These are phyloP conservation scores for Rubia peregrina DNA, from an alignment of 305 asterid genomes.

Conservation along the genomic window DNA sequence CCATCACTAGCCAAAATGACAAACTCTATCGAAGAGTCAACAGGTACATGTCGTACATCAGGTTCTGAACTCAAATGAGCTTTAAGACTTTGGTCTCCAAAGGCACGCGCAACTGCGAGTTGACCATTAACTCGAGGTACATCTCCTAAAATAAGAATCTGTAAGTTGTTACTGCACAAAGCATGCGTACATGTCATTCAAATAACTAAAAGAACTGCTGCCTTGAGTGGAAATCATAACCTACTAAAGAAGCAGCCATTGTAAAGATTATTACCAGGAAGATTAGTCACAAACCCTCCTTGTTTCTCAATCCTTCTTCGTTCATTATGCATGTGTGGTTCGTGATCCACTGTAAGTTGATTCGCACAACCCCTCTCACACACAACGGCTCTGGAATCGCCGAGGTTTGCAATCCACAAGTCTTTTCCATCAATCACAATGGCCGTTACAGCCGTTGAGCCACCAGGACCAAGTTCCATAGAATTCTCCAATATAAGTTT, in stretches of 20 bases:
- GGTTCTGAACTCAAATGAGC: conserved; percentile 84
- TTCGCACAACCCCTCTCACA: conserved; percentile 47
- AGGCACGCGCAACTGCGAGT: conserved; percentile 84
- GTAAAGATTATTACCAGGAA: conserved; percentile 48
- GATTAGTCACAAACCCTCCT: conserved; percentile 77
- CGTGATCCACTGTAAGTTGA: conserved; percentile 82
- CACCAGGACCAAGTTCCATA: conserved; percentile 76
- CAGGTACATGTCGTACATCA: conserved; percentile 43
- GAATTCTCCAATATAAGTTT: conserved; percentile 60
- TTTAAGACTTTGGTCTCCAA: conserved; percentile 80
- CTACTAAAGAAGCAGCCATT: conserved; percentile 12
- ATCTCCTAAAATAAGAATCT: conserved; percentile 45
- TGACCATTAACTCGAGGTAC: conserved; percentile 89
- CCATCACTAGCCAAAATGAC: conserved; percentile 90
- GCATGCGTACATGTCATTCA: conserved; percentile 1
- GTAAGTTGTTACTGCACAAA: conserved; percentile 12
- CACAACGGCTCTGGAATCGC: conserved; percentile 83
- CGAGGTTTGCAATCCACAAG: conserved; percentile 79
- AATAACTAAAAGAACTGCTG: neutral
- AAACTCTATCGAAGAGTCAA: conserved; percentile 45
- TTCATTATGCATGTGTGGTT: conserved; percentile 56
- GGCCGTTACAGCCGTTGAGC: conserved; percentile 90
- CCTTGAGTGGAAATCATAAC: neutral
- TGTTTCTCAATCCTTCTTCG: conserved; percentile 61
- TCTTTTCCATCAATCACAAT: conserved; percentile 75